A percentile compares a stretch with the other conserved stretches of the same genome.
These are phyloP conservation scores for Cyberlindnera suaveolens DNA, from an alignment of 805 yeast species.

Conservation along the genomic window DNA sequence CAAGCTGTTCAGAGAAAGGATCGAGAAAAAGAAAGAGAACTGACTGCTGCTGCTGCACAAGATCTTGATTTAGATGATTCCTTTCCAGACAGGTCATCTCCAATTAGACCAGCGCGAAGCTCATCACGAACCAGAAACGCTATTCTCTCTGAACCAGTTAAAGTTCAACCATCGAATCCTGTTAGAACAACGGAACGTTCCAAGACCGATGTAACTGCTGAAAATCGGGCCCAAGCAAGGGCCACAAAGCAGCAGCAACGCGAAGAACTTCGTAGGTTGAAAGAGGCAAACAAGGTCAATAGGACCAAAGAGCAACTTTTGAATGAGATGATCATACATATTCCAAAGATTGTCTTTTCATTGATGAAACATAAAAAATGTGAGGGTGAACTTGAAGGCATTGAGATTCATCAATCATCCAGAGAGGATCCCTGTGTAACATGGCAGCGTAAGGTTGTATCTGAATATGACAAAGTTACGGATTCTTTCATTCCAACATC, in stretches of 20 bases:
- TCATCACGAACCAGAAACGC: not conserved
- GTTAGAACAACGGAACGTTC: not conserved
- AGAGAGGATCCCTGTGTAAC: conserved; percentile 23
- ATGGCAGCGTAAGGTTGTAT: conserved; percentile 45
- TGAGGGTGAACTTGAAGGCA: conserved; percentile 12
- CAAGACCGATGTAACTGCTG: not conserved
- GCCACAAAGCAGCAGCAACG: conserved; percentile 7
- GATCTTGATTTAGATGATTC: not conserved
- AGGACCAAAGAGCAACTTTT: conserved; percentile 46
- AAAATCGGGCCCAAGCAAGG: not conserved
- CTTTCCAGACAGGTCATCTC: not conserved
- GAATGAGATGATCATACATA: conserved; percentile 40
- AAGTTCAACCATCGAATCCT: no score
- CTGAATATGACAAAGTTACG: conserved; percentile 40
- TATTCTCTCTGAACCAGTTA: not conserved
- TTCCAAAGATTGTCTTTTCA: conserved; percentile 29
- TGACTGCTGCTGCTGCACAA: no score
- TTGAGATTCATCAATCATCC: conserved; percentile 23
- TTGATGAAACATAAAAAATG: conserved; percentile 26
- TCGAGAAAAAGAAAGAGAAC: not conserved
- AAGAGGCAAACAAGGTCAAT: conserved; percentile 31
- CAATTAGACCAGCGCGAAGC: not conserved
- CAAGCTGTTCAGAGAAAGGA: not conserved
- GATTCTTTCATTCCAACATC: conserved; percentile 53
- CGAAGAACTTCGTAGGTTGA: conserved; percentile 14